A percentile compares a stretch with the other conserved stretches of the same genome.
These are phyloP conservation scores for Termitomyces sp. DNA, from an alignment of 1,284 basidiomycete species.

Conservation along the genomic window DNA sequence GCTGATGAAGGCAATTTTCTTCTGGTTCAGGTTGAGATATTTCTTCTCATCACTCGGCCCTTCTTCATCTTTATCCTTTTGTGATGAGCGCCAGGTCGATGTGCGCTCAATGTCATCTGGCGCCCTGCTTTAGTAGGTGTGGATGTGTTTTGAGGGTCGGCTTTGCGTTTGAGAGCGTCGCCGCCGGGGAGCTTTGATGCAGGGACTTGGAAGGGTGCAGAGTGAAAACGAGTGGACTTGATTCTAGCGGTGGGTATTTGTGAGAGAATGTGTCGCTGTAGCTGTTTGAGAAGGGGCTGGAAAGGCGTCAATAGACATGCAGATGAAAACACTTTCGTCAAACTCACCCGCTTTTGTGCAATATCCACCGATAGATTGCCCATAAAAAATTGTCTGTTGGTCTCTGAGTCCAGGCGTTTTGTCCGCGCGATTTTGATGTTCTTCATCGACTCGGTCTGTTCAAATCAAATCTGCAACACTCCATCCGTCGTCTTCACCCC, in stretches of 20 bases:
- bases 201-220: slow-evolving; percentile 80
- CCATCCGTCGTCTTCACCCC: too few species aligned
- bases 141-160: slow-evolving; percentile 25
- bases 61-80: slow-evolving; percentile 38
- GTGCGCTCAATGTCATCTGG: slow-evolving; percentile 53
- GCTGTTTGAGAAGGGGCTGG: slow-evolving; percentile 58
- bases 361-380: slow-evolving; percentile 84
- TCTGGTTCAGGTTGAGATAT: slow-evolving; percentile 79
- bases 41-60: slow-evolving; percentile 51
- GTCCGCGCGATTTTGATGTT: too few species aligned
- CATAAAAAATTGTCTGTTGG: slow-evolving; percentile 85
- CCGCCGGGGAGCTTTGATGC: slow-evolving; percentile 57
- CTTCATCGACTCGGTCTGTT: too few species aligned
- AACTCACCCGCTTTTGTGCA: slow-evolving; percentile 66
- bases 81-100: slow-evolving; percentile 59
- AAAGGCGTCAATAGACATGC: slow-evolving; percentile 5
- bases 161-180: slow-evolving; percentile 24
- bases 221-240: slow-evolving; percentile 88
- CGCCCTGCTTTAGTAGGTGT: slow-evolving; percentile 32
- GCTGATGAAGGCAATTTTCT: slow-evolving; percentile 93
- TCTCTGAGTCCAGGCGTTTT: slow-evolving; percentile 73
- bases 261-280: slow-evolving; percentile 69
- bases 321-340: background rate
- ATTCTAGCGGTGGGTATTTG: slow-evolving; percentile 71
- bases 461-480: too few species aligned